Evolutionary conservation across 768 basidiomycete species (phyloP).

Genomic region (Pleurotus ostreatus): DNA sequence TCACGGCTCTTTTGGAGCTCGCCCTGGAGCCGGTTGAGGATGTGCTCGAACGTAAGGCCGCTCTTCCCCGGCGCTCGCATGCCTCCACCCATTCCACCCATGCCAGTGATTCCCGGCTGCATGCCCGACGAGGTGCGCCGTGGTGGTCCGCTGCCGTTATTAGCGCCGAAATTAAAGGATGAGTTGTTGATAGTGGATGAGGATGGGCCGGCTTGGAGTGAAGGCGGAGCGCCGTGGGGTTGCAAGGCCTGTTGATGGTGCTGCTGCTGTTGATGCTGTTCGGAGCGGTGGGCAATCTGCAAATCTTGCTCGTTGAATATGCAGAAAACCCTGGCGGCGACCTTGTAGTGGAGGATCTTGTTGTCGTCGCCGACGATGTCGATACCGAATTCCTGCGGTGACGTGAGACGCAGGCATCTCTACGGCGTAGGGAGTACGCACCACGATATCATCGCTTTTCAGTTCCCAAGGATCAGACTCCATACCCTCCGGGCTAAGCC

Average conservation of each 20-base stretch:
- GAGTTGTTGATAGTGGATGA: conserved; percentile 9
- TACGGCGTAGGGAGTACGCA: conserved; percentile 38
- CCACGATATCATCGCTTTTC: conserved; percentile 93
- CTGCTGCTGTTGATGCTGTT: conserved; percentile 59
- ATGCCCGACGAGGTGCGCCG: not conserved
- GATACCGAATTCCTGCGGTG: conserved; percentile 90
- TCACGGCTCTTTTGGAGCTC: conserved; percentile 96
- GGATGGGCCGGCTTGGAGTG: conserved; percentile 9
- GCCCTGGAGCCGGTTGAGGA: conserved; percentile 81
- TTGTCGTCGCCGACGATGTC: conserved; percentile 99
- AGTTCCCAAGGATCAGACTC: conserved; percentile 93
- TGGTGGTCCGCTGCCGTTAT: conserved; percentile 26
- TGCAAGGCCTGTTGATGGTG: conserved; percentile 32
- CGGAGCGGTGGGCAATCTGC: conserved; percentile 64
- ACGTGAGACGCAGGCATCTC: conserved; percentile 9
- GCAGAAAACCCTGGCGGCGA: conserved; percentile 90
- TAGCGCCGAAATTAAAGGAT: conserved; percentile 15
- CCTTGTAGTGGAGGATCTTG: conserved; percentile 98
- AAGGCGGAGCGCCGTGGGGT: conserved; percentile 18
- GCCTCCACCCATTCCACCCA: conserved; percentile 75
- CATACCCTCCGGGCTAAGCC: conserved; percentile 82
- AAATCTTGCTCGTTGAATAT: conserved; percentile 86
- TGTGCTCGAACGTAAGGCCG: conserved; percentile 89
- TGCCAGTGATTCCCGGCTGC: conserved; percentile 51
- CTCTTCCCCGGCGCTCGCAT: conserved; percentile 68